Evolutionary conservation across 768 basidiomycete genomes (phyloP).

Genomic region (Suillus subalutaceus): DNA sequence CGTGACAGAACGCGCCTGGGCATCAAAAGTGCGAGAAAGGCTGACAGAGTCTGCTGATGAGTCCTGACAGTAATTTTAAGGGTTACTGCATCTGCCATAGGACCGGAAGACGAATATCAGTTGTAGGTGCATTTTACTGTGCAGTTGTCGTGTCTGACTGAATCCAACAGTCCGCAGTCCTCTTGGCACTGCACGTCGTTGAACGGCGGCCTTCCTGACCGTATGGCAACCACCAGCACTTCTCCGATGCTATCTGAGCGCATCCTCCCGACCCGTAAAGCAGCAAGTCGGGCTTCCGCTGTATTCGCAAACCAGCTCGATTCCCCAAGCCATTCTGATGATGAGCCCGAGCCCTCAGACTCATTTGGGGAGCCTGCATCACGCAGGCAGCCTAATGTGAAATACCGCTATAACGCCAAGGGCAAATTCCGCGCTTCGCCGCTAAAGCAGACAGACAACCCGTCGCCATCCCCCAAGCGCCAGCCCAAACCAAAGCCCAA

Average conservation of each 20-base stretch:
- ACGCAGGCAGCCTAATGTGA: slow-evolving; percentile 28
- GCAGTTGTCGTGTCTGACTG: not conserved
- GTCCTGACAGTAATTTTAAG: not conserved
- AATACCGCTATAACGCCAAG: slow-evolving; percentile 35
- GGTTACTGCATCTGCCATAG: not conserved
- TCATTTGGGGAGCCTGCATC: slow-evolving; percentile 28
- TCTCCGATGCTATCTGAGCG: slow-evolving; percentile 15
- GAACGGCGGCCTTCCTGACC: not conserved
- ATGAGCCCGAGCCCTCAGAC: slow-evolving; percentile 21
- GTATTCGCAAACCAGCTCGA: slow-evolving; percentile 37
- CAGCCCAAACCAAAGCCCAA: slow-evolving; percentile 16
- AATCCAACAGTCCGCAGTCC: not conserved
- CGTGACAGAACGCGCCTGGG: slow-evolving; percentile 5
- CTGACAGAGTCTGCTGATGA: not conserved
- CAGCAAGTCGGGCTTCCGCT: slow-evolving; percentile 36
- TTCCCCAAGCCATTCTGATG: slow-evolving; percentile 29
- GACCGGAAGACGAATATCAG: not conserved
- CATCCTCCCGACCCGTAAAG: slow-evolving; percentile 33
- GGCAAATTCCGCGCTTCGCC: slow-evolving; percentile 38
- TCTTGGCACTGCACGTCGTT: not conserved
- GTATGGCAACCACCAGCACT: not conserved
- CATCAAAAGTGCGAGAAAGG: not conserved
- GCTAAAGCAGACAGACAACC: slow-evolving; percentile 25
- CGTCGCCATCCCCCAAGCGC: slow-evolving; percentile 29
- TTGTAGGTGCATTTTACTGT: not conserved